phyloP scores from a whole-genome alignment of 2,329 filamentous ascomycete genomes.

The Ascosphaera apis region DNA sequence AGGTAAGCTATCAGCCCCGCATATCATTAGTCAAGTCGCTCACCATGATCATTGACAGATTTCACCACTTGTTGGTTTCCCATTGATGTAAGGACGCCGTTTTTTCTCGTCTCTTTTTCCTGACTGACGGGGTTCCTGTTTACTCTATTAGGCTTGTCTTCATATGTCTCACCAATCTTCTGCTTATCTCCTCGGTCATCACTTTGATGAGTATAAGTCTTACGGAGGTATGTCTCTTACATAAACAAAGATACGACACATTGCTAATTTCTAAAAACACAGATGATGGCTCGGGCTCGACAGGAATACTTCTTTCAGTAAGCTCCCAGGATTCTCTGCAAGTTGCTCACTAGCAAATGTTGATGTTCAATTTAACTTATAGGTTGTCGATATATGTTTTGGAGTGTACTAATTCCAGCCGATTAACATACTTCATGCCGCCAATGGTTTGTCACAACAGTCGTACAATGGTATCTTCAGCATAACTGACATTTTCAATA shows the following conservation, averaged over 20 bases:
- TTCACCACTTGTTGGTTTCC: too few relatives aligned
- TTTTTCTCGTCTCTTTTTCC: constrained; percentile 1
- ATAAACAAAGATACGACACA: constrained; percentile 1
- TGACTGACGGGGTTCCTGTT: constrained; percentile 5
- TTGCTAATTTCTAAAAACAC: constrained; percentile 4
- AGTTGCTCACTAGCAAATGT: constrained; percentile 1
- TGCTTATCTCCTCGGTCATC: constrained; percentile 36
- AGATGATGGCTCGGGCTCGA: constrained; percentile 38
- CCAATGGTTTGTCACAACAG: constrained; percentile 17
- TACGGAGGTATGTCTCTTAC: constrained; percentile 24
- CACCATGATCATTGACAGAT: constrained; percentile 19
- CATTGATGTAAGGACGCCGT: constrained; percentile 10
- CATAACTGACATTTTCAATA: constrained; percentile 9
- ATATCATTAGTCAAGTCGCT: constrained; percentile 3
- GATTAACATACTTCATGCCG: constrained; percentile 24
- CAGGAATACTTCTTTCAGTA: constrained; percentile 40
- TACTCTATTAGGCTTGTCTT: constrained; percentile 27
- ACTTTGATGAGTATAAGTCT: constrained; percentile 35
- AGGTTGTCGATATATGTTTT: constrained; percentile 22
- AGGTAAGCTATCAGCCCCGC: not conserved
- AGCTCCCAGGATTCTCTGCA: constrained; percentile 5
- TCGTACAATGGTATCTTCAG: not conserved
- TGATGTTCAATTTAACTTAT: constrained; percentile 2
- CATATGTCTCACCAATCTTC: constrained; percentile 35
- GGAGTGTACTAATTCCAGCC: constrained; percentile 22